Evolutionary conservation across 1,284 basidiomycete species (phyloP).

Genomic region (Rhodofomes roseus): DNA sequence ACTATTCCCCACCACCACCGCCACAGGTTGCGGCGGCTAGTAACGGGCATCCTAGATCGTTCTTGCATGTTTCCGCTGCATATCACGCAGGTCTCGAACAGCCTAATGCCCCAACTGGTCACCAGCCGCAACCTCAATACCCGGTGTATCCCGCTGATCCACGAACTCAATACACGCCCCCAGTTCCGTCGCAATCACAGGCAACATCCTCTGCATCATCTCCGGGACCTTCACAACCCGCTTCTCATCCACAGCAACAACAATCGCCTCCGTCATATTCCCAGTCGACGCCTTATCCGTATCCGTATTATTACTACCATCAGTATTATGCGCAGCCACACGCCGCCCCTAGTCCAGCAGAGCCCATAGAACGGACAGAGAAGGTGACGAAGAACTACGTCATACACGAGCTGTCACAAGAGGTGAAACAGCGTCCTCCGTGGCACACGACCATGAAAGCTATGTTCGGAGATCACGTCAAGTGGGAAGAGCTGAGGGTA

Average conservation of each 20-base stretch:
- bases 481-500: slow-evolving; percentile 66
- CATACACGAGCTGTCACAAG: slow-evolving; percentile 55
- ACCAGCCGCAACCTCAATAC: neutral
- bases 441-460: slow-evolving; percentile 75
- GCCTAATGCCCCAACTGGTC: neutral
- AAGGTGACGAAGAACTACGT: slow-evolving; percentile 60
- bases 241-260: neutral
- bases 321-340: slow-evolving; percentile 13
- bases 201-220: neutral
- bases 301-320: neutral
- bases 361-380: slow-evolving; percentile 35
- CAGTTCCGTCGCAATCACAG: neutral
- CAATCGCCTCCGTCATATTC: neutral
- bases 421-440: slow-evolving; percentile 42
- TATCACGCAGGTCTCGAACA: neutral
- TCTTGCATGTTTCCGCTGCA: neutral
- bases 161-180: neutral
- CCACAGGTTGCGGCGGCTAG: neutral
- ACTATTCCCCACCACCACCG: neutral
- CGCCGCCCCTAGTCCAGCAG: slow-evolving; percentile 15
- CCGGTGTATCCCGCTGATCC: neutral
- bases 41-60: neutral
- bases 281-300: neutral
- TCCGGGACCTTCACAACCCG: neutral
- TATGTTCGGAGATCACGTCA: slow-evolving; percentile 72